phyloP scores from a whole-genome alignment of 1,139 yeast genomes.

The Saccharomyces uvarum region DNA sequence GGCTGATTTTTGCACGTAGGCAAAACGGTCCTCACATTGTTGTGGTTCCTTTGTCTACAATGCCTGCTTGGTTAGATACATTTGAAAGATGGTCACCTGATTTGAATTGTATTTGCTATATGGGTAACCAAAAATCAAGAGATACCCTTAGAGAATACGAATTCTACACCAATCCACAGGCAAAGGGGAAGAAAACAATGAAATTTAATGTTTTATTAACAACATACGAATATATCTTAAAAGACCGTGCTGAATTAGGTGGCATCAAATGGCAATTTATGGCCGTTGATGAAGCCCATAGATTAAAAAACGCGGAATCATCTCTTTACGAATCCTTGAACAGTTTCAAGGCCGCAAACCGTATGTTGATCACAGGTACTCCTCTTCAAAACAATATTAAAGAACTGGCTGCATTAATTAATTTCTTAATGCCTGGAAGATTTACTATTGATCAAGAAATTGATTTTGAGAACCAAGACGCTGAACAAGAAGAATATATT shows the following conservation, averaged over 20 bases:
- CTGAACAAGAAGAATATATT: conserved; percentile 80
- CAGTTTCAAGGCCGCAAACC: conserved; percentile 74
- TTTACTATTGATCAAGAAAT: conserved; percentile 77
- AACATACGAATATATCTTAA: conserved; percentile 90
- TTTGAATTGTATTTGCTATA: conserved; percentile 79
- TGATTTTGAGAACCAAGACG: conserved; percentile 84
- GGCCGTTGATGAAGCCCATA: conserved; percentile 98
- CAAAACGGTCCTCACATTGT: conserved; percentile 95
- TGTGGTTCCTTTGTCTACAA: conserved; percentile 92
- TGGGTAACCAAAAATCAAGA: conserved; percentile 88
- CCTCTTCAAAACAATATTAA: conserved; percentile 93
- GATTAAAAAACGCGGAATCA: conserved; percentile 89
- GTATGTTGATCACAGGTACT: conserved; percentile 92
- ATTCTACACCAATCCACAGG: conserved; percentile 54
- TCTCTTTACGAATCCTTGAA: conserved; percentile 59
- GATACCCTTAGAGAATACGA: conserved; percentile 77
- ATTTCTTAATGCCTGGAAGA: conserved; percentile 93
- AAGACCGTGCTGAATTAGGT: conserved; percentile 77
- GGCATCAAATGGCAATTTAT: conserved; percentile 87
- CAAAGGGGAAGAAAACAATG: conserved; percentile 45
- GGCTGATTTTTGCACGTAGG: conserved; percentile 89
- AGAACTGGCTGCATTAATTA: conserved; percentile 89
- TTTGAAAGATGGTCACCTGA: conserved; percentile 98
- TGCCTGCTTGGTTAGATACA: conserved; percentile 99
- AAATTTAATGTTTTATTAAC: conserved; percentile 85